phyloP scores from a whole-genome alignment of 345 rosid genomes.

The Eucalyptus marginata region DNA sequence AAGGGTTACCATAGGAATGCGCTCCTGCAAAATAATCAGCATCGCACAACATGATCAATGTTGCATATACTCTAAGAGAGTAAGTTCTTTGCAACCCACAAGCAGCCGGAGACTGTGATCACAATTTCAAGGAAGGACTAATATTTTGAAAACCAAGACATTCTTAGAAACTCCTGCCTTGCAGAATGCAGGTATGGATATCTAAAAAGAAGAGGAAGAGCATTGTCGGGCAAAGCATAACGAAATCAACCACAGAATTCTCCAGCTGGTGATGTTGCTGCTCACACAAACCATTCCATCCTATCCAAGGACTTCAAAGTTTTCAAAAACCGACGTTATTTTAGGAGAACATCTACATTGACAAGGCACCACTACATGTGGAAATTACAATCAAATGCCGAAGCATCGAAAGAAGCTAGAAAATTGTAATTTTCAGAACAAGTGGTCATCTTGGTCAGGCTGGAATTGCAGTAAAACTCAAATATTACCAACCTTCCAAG shows the following conservation, averaged over 20 bases:
- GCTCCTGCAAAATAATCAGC: constrained; percentile 20
- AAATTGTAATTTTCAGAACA: background rate
- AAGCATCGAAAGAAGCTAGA: background rate
- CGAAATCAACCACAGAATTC: background rate
- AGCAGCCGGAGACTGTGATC: background rate
- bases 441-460: background rate
- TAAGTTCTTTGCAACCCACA: background rate
- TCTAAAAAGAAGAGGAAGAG: background rate
- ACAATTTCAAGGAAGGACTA: background rate
- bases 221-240: background rate
- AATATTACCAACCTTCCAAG: constrained; percentile 43
- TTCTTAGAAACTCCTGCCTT: background rate
- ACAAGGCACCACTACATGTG: background rate
- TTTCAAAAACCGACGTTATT: background rate
- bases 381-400: background rate
- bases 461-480: background rate
- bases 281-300: background rate
- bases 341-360: background rate
- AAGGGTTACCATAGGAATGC: constrained; percentile 63
- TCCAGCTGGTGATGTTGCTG: background rate
- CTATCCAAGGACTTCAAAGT: background rate
- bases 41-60: background rate
- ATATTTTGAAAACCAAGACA: background rate
- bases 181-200: background rate
- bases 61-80: background rate